Base-by-base conservation (phyloP, 2,329 filamentous ascomycete genomes). In the Hymenoscyphus fraxineus region DNA sequence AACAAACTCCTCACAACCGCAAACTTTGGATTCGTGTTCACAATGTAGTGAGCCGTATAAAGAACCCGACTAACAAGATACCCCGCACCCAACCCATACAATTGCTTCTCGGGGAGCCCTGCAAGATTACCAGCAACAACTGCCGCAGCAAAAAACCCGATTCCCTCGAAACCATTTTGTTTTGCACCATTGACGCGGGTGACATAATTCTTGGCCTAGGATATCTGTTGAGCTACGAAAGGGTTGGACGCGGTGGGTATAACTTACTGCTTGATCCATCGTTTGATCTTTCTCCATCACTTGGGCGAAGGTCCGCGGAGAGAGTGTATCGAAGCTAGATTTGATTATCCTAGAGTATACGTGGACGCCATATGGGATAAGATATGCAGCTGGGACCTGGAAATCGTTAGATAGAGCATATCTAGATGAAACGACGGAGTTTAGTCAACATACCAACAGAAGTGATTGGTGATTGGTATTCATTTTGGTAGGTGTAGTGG, bases 351-450 rank as follows among this genome's bases (percentile, higher is more conserved):
- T 66, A n/a, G 75, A 72, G 62, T 75, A 77, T 64, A 74, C 64
- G 63, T 77, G 77, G 7, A 78, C 77, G 6, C 66, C 61, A 47
- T 78, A 66, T 56, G 73, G 69, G 32, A 77, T 58, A 54, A 75
- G 60, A 76, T 75, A 77, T 38, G 72, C 71, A 27, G 65, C 66
- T 47, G 71, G 70, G 57, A 73, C 62, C 70, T 72, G 60, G 4
- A 12, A 22, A 16, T 13, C 35, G 58, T 60, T 60, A 60, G 58
- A 19, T 22, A 4, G 39, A 12, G n/a, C n/a, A 38, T 2, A 27
- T 27, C 27, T 27, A 27, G 27, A 41, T 7, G 19, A 40, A 19
- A 10, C 41, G 32, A 35, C 16, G n/a, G 19, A 19, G 19, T 44
- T 44, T 22, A n/a, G 13, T 58, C 31, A 3, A 22, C 58, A 22